Evolutionary conservation across 345 rosid species (phyloP).

Genomic region (Rubroshorea leprosula): DNA sequence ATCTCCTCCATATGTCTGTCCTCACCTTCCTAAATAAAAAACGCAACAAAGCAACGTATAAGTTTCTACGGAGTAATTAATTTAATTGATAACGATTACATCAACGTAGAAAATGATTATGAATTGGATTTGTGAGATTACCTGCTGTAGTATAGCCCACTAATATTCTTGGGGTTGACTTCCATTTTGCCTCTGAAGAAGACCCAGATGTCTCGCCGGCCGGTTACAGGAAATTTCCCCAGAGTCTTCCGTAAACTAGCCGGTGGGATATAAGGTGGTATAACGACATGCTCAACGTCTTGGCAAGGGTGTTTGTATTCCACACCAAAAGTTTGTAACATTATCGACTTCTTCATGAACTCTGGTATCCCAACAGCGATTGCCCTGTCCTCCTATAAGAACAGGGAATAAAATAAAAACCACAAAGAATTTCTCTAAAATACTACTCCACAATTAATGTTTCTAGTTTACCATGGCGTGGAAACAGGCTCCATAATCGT

Average conservation of each 20-base stretch:
- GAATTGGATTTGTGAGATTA: constrained; percentile 24
- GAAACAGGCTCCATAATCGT: constrained; percentile 91
- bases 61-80: not conserved
- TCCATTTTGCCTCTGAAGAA: constrained; percentile 98
- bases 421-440: no score
- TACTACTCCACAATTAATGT: no score
- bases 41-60: not conserved
- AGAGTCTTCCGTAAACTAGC: constrained; percentile 43
- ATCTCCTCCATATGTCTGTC: constrained; percentile 74
- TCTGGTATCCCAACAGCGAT: constrained; percentile 75
- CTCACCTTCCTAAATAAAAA: constrained; percentile 57
- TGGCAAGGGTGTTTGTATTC: constrained; percentile 84
- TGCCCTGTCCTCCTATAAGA: constrained; percentile 69
- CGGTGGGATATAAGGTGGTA: constrained; percentile 90
- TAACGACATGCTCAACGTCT: constrained; percentile 67
- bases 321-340: constrained; percentile 91
- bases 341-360: constrained; percentile 69
- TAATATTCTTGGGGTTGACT: constrained; percentile 88
- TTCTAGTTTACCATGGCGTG: constrained; percentile 71
- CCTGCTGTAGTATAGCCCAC: constrained; percentile 93
- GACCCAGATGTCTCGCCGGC: constrained; percentile 69
- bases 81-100: not conserved
- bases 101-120: not conserved
- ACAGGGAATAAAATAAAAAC: not conserved
- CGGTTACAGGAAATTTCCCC: constrained; percentile 32